These are phyloP conservation scores for Mediolabrus comicus DNA, from an alignment of 108 stramenopile genomes.

Conservation along the genomic window DNA sequence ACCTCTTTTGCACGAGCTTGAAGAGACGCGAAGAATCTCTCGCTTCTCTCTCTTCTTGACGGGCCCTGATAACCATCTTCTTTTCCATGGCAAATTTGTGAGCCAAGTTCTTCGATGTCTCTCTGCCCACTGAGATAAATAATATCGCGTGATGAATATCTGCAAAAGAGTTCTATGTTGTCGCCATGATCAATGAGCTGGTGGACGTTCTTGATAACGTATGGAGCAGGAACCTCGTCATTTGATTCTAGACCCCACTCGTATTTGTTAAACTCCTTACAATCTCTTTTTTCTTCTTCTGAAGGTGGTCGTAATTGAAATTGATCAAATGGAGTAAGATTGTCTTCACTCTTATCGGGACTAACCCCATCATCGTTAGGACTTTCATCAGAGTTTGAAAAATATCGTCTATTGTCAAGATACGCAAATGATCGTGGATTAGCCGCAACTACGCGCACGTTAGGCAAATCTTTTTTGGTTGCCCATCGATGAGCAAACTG, in stretches of 20 bases:
- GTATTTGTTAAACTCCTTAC: conserved; percentile 71
- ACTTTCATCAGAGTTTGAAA: neutral
- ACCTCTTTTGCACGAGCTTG: conserved; percentile 18
- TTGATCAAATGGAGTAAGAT: neutral
- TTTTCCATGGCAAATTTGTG: conserved; percentile 30
- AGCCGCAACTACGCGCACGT: conserved; percentile 63
- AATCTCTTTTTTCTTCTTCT: conserved; percentile 19
- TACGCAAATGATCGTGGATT: conserved; percentile 82
- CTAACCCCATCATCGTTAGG: conserved; percentile 11
- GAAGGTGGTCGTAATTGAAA: conserved; percentile 30
- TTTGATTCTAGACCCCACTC: conserved; percentile 74
- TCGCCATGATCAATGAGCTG: conserved; percentile 26
- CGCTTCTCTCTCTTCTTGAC: conserved; percentile 58
- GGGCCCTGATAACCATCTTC: conserved; percentile 67
- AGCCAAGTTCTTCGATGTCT: conserved; percentile 46
- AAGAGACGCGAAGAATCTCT: conserved; percentile 46
- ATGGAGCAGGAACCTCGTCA: conserved; percentile 51
- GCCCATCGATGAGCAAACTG: conserved; percentile 1
- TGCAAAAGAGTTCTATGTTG: conserved; percentile 32
- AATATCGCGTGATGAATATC: conserved; percentile 60
- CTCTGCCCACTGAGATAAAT: conserved; percentile 71
- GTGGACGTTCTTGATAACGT: conserved; percentile 34
- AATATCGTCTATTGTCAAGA: conserved; percentile 61
- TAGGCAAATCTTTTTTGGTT: neutral
- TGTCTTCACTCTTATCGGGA: conserved; percentile 8